These are phyloP conservation scores for Daedalea quercina DNA, from an alignment of 768 basidiomycete species.

Conservation along the genomic window DNA sequence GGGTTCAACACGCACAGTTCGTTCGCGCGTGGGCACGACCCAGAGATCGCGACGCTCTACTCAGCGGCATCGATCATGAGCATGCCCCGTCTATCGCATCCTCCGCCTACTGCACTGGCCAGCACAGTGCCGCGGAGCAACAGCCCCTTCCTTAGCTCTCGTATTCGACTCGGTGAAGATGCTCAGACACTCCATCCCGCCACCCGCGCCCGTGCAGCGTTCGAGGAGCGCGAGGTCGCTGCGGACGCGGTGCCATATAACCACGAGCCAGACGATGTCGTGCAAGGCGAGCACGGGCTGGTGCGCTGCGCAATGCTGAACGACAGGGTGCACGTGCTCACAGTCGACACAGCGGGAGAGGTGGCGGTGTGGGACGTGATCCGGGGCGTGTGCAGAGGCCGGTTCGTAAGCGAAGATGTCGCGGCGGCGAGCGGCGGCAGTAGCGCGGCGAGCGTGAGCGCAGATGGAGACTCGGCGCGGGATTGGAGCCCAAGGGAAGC, in stretches of 20 bases:
- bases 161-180: slow-evolving; percentile 17
- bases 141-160: slow-evolving; percentile 20
- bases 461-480: neutral
- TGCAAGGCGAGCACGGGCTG: slow-evolving; percentile 74
- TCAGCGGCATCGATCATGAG: slow-evolving; percentile 80
- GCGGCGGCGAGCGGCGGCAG: slow-evolving; percentile 45
- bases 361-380: slow-evolving; percentile 94
- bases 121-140: slow-evolving; percentile 16
- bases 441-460: slow-evolving; percentile 30
- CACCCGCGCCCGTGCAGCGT: slow-evolving; percentile 40
- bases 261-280: slow-evolving; percentile 56
- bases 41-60: slow-evolving; percentile 81
- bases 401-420: slow-evolving; percentile 61
- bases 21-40: slow-evolving; percentile 46
- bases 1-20: slow-evolving; percentile 35
- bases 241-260: slow-evolving; percentile 61
- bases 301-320: slow-evolving; percentile 79
- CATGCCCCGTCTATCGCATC: slow-evolving; percentile 40
- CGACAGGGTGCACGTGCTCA: slow-evolving; percentile 85
- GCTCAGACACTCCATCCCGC: slow-evolving; percentile 30
- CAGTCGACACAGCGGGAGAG: slow-evolving; percentile 82
- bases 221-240: slow-evolving; percentile 74
- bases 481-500: slow-evolving; percentile 70
- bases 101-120: slow-evolving; percentile 29
- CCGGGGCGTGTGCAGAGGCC: slow-evolving; percentile 66